Base-by-base conservation (phyloP, 306 rosid genomes). In the Comarum palustre region DNA sequence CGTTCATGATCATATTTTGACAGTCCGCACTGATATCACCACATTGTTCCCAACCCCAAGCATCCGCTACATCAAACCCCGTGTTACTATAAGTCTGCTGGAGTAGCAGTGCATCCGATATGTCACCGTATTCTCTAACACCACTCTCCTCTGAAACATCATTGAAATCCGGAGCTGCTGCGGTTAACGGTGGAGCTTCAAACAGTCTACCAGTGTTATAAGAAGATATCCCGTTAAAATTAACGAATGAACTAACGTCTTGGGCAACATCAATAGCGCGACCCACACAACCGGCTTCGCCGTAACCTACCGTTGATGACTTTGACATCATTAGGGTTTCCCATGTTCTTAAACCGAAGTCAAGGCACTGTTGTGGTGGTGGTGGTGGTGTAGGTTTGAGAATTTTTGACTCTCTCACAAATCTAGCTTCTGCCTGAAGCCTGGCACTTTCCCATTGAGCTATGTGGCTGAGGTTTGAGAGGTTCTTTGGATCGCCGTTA, bases 381-480 rank as follows among this genome's bases (percentile, higher is more conserved):
- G 69, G 22, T 3, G 42, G 45, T 59, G 52, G 41, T 22, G 66
- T 5, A 15, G 14, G 51, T 13, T 17, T n/a, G 24, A 43, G 51
- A 19, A 43, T 43, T 14, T 47, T 27, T 17, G 80, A 61, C 43
- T 69, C 71, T 48, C 38, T 69, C 17, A 20, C 63, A 0, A 69
- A 62, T 12, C 80, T 76, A 22, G 74, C 75, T 61, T 77, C 75
- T 13, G 80, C 80, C 43, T 77, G 64, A 27, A 77, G 71, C 61
- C 80, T 54, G n/a, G 65, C 64, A 17, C 55, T 48, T 55, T 77
- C 80, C 80, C 80, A 77, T 54, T 77, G 80, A 25, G 58, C 71
- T 25, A 69, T 69, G 75, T 77, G 80, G 65, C 71, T 77, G 50
- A 77, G 70, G 16, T 59, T 60, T 11, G 75, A 60, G 6, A 34